Evolutionary conservation across 2,329 filamentous ascomycete species (phyloP).

Genomic region (Torrubiella hemipterigena): DNA sequence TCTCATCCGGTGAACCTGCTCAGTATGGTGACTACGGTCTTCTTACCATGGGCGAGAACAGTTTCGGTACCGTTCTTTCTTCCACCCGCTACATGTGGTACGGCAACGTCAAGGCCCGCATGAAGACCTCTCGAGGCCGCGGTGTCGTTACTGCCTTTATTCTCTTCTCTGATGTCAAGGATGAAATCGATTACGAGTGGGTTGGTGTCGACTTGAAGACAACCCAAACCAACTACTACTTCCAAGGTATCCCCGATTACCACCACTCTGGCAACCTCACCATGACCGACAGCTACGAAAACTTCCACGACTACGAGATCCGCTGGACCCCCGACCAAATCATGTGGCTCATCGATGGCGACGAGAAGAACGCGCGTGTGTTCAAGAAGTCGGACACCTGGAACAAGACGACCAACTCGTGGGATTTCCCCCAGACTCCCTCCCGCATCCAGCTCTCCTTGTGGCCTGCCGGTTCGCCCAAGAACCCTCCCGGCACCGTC

Average conservation of each 20-base stretch:
- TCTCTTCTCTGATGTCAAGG: slow-evolving; percentile 86
- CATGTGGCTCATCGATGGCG: slow-evolving; percentile 80
- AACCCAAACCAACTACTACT: slow-evolving; percentile 95
- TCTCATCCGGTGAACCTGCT: slow-evolving; percentile 67
- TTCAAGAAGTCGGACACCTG: slow-evolving; percentile 70
- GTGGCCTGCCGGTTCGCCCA: slow-evolving; percentile 78
- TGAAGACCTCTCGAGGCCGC: slow-evolving; percentile 72
- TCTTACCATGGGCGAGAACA: slow-evolving; percentile 79
- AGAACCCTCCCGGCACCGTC: slow-evolving; percentile 74
- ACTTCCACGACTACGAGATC: slow-evolving; percentile 85
- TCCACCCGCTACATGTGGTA: slow-evolving; percentile 91
- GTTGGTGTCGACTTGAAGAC: slow-evolving; percentile 66
- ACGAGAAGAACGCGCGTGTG: slow-evolving; percentile 59
- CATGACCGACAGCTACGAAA: slow-evolving; percentile 56
- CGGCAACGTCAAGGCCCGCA: slow-evolving; percentile 73
- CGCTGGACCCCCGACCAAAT: slow-evolving; percentile 83
- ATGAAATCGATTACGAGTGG: slow-evolving; percentile 97
- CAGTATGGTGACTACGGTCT: slow-evolving; percentile 58
- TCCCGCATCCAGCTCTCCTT: slow-evolving; percentile 85
- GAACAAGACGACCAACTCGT: slow-evolving; percentile 73
- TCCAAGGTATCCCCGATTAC: slow-evolving; percentile 84
- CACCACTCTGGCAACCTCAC: slow-evolving; percentile 63
- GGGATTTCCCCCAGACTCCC: slow-evolving; percentile 83
- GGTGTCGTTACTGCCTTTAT: slow-evolving; percentile 98
- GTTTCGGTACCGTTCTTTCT: slow-evolving; percentile 77